Base-by-base conservation (phyloP, 108 stramenopile species). In the Discostella pseudostelligera region DNA sequence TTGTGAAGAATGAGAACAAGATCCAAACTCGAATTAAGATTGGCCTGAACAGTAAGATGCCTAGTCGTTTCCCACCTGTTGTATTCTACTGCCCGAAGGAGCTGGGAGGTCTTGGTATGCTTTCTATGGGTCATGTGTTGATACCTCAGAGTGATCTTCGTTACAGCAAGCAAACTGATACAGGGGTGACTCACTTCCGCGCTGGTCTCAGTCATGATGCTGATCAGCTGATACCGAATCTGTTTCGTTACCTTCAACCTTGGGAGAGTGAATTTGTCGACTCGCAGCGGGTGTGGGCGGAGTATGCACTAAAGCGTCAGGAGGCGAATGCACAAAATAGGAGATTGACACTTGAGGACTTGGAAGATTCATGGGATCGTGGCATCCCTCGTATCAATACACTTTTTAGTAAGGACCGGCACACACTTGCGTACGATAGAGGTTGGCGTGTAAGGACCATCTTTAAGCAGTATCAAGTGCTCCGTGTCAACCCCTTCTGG, bases 201-300 rank as follows among this genome's bases (percentile, higher is more conserved):
- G 83, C 93, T 39, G 99, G 99, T 51, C 81, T 99, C 68, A 95
- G 92, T 69, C 99, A 99, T 59, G 97, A 99, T 81, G 96, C 95
- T 39, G 99, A 99, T 62, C 96, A 97, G 82, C 81, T 99, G 44
- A 99, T 99, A 68, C 99, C 99, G 1, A 99, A 97, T 74, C 75
- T 99, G 56, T 98, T 97, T 79, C 93, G 99, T 12, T 99, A 99
- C 70, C 65, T 99, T 14, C 96, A 97, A 78, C 97, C 99, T 2
- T 99, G 99, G 99, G 99, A 99, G 80, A 91, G 89, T 79, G 99
- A 99, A 72, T 97, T 99, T 72, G 88, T 98, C 6, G 99, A 99
- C 75, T 97, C 97, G 16, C 97, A 99, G 78, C 75, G 99, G 7
- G 99, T 99, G 25, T 99, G 99, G 99, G 96, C 99, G 9, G 99